Base-by-base conservation (phyloP, 495 filamentous ascomycete genomes). In the Cercophora samala region DNA sequence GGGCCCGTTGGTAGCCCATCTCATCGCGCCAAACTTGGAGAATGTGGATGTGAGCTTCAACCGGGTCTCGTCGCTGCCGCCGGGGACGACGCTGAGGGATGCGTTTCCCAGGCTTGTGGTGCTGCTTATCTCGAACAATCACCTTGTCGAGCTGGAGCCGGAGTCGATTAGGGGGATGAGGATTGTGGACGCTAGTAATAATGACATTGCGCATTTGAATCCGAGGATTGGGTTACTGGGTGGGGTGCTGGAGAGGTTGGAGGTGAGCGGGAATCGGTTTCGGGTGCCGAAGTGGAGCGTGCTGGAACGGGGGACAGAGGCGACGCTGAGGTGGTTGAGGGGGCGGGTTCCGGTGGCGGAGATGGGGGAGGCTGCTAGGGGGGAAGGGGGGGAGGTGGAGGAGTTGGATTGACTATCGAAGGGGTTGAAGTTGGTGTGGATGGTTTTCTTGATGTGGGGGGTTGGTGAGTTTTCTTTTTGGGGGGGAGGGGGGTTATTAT, bases 211-310 rank as follows among this genome's bases (percentile, higher is more conserved):
- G 25, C 83, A 83, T 26, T 82, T 98, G 21, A 90, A 93, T 59
- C 90, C 93, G 1, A 85, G 87, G 18, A 81, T 98, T 15, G 93
- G 94, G 2, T 75, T 96, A 42, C 75, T 93, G 19, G 85, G 83
- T n/a, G 81, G 85, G 61, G 83, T 85, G 5, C 74, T 86, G 19
- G 79, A 84, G 72, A 74, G 73, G 62, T 65, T 87, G 13, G 86
- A 92, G 58, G 88, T 96, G 19, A 87, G 85, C 22, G 91, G 91
- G 9, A 97, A 96, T 75, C 83, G 82, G 26, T 96, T 97, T 75
- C 79, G 90, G 21, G 93, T 97, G 55, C 94, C 94, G n/a, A 83
- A 90, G 53, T 93, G 89, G 84, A 91, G 90, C 63, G 84, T 96
- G 17, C 79, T 98, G 64, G 91, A 93, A 64, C 91, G 93, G 66